Evolutionary conservation across 176 grass and related monocot genomes (phyloP).

Genomic region (Oryza meridionalis): DNA sequence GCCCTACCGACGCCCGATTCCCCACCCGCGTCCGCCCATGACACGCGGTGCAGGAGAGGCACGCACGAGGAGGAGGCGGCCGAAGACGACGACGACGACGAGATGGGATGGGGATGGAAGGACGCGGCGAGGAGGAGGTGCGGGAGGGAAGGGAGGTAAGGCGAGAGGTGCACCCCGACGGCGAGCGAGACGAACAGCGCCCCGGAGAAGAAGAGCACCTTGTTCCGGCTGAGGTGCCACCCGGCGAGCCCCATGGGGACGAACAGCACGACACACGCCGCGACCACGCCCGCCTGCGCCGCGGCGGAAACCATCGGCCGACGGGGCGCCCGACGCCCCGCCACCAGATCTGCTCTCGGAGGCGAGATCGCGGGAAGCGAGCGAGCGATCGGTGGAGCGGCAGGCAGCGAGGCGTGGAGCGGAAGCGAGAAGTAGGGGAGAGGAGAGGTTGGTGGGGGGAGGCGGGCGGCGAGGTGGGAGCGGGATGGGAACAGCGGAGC

Average conservation of each 20-base stretch:
- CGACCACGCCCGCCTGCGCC: conserved; percentile 75
- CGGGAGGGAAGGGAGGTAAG: conserved; percentile 75
- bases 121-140: conserved; percentile 64
- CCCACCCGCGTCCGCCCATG: conserved; percentile 49
- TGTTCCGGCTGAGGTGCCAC: conserved; percentile 95
- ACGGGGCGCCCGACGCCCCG: not conserved
- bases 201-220: conserved; percentile 98
- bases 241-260: conserved; percentile 96
- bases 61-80: conserved; percentile 51
- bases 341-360: conserved; percentile 17
- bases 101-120: conserved; percentile 31
- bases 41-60: conserved; percentile 67
- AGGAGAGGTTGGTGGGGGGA: conserved; percentile 41
- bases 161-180: conserved; percentile 88
- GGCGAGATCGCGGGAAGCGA: not conserved
- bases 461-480: conserved; percentile 19
- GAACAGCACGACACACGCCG: conserved; percentile 88
- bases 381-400: too few relatives aligned
- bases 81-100: not conserved
- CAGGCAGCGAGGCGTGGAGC: conserved; percentile 23
- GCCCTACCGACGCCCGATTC: not conserved
- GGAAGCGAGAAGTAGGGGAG: conserved; percentile 39
- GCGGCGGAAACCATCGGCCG: conserved; percentile 46
- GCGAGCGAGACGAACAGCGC: conserved; percentile 90
- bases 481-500: conserved; percentile 49